phyloP scores from a whole-genome alignment of 1,284 basidiomycete genomes.

The Tilletia indica region DNA sequence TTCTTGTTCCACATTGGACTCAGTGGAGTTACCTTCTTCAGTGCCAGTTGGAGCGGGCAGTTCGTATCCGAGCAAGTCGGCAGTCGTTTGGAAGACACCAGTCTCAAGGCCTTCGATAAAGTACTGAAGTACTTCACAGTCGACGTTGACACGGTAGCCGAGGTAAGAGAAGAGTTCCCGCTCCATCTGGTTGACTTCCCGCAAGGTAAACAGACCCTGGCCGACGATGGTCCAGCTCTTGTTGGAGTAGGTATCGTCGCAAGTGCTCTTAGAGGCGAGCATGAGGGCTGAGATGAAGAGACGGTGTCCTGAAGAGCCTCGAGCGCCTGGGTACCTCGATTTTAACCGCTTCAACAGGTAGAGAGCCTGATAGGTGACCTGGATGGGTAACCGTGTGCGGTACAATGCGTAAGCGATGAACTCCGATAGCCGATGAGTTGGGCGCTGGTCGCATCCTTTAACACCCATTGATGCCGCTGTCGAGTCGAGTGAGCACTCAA shows the following conservation, averaged over 20 bases:
- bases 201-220: constrained; percentile 52
- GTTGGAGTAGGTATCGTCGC: constrained; percentile 56
- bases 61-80: constrained; percentile 7
- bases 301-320: constrained; percentile 55
- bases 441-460: constrained; percentile 18
- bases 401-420: constrained; percentile 56
- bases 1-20: too few species aligned
- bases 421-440: constrained; percentile 50
- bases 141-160: constrained; percentile 50
- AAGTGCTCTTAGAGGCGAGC: constrained; percentile 54
- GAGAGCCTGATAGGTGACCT: constrained; percentile 52
- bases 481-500: constrained; percentile 49
- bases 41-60: neutral
- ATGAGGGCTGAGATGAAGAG: constrained; percentile 56
- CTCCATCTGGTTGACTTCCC: constrained; percentile 56
- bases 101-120: constrained; percentile 45
- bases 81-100: constrained; percentile 21
- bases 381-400: constrained; percentile 51
- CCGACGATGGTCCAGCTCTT: constrained; percentile 56
- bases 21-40: constrained; percentile 17
- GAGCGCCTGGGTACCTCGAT: constrained; percentile 52
- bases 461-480: constrained; percentile 33
- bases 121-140: constrained; percentile 42
- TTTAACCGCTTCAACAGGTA: constrained; percentile 53
- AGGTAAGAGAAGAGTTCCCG: constrained; percentile 55